Percentiles rank a stretch among this genome's conserved stretches.
These are phyloP conservation scores for Ascochyta viciae-villosae DNA, from an alignment of 2,329 filamentous ascomycete genomes.

Conservation along the genomic window DNA sequence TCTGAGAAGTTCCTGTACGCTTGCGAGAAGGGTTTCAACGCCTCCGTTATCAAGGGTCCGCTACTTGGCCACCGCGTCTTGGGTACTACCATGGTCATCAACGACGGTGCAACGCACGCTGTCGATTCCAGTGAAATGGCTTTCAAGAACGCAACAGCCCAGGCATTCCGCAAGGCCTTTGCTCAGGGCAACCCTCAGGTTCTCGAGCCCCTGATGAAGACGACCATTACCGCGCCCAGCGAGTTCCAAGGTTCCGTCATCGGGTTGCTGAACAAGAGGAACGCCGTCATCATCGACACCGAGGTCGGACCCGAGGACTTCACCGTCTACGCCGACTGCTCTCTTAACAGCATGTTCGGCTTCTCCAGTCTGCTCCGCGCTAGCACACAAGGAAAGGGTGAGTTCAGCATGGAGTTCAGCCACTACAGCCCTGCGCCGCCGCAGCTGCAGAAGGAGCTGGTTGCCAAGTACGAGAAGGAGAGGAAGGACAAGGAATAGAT, in stretches of 20 bases:
- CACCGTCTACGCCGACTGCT: conserved; percentile 89
- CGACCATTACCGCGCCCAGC: conserved; percentile 90
- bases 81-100: conserved; percentile 87
- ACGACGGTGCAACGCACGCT: conserved; percentile 95
- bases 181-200: conserved; percentile 79
- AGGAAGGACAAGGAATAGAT: conserved; percentile 69
- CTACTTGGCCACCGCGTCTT: conserved; percentile 93
- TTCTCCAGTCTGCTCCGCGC: conserved; percentile 91
- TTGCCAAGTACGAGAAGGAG: conserved; percentile 72
- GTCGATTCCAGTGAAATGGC: conserved; percentile 97
- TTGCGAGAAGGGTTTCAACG: conserved; percentile 92
- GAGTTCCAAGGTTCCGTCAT: conserved; percentile 98
- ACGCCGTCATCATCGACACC: conserved; percentile 92
- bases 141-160: conserved; percentile 92
- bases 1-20: conserved; percentile 95
- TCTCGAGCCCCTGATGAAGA: conserved; percentile 98
- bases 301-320: conserved; percentile 95
- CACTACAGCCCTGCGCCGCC: conserved; percentile 88
- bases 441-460: conserved; percentile 83
- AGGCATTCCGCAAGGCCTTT: conserved; percentile 96
- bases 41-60: conserved; percentile 83
- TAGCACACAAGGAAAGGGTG: conserved; percentile 96
- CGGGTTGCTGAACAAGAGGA: conserved; percentile 94
- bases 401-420: conserved; percentile 98
- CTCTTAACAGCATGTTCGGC: conserved; percentile 96